Evolutionary conservation across 495 filamentous ascomycete genomes (phyloP), one percentile per base, ranked within the genome.

Genomic region (Penicillium angulare): DNA sequence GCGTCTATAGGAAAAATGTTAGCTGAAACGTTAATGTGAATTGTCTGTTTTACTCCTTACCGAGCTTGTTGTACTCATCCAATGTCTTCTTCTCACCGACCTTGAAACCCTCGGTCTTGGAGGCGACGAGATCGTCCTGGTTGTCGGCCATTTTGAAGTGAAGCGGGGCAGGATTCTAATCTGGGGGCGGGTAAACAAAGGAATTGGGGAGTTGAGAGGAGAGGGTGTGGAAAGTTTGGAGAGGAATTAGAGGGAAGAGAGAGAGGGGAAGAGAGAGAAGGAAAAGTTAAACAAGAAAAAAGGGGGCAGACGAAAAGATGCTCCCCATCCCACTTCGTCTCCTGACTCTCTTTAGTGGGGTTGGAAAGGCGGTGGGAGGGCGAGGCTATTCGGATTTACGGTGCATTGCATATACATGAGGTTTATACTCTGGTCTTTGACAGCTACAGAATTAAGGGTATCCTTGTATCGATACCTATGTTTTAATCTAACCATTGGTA

Each of bases 21-120:
- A 54, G 47, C n/a, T n/a, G n/a, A n/a, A n/a, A n/a, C n/a, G n/a
- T n/a, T n/a, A n/a, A n/a, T n/a, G n/a, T n/a, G n/a, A n/a, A n/a
- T n/a, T n/a, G n/a, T n/a, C n/a, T n/a, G n/a, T n/a, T n/a, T n/a
- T n/a, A 22, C 13, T 7, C 80, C 88, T 66, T 76, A 97, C 93
- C 93, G 69, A 98, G 85, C 61, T 96, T 73, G 52, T 87, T 74
- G 72, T 96, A 96, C 70, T 96, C 90, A 48, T 90, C 85, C 56
- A 98, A 79, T 52, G 89, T 92, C 81, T 97, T 96, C 84, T 96
- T 96, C 81, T 96, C 90, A 56, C 90, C 90, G 56, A 97, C 86
- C 80, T 93, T 96, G 85, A 95, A 98, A 59, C 93, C 92, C 76
- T 91, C 85, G 50, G 90, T 96, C 67, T 82, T 79, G 74, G 90